Conservation (phyloP, 2,329 filamentous ascomycete genomes). For the Phymatotrichopsis omnivora region DNA sequence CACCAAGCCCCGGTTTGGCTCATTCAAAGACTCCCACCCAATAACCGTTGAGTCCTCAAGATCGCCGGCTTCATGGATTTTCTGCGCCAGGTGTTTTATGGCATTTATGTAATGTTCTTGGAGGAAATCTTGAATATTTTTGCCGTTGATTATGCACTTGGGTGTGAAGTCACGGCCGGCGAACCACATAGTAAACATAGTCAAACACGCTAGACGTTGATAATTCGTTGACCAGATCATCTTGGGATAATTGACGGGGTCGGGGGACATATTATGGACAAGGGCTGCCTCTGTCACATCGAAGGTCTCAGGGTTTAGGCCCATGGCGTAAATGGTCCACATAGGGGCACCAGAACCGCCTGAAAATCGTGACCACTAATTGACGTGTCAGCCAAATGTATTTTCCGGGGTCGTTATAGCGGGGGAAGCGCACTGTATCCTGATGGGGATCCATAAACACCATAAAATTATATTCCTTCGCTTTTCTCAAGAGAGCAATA, state of each 20-base stretch:
- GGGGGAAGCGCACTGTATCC: constrained; percentile 62
- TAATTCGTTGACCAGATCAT: constrained; percentile 99
- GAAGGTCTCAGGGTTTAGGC: constrained; percentile 78
- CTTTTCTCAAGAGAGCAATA: constrained; percentile 69
- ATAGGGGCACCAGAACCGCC: constrained; percentile 92
- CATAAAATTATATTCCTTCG: constrained; percentile 86
- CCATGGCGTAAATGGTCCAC: constrained; percentile 95
- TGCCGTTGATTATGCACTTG: constrained; percentile 85
- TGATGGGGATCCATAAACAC: constrained; percentile 99
- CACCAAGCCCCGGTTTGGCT: constrained; percentile 81
- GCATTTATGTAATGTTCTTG: constrained; percentile 77
- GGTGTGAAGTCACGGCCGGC: constrained; percentile 84
- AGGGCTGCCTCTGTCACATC: constrained; percentile 79
- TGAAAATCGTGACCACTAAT: constrained; percentile 84
- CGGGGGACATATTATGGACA: constrained; percentile 85
- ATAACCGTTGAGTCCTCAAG: constrained; percentile 78
- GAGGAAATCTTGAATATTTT: constrained; percentile 94
- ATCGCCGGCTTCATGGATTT: constrained; percentile 82
- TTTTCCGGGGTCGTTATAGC: background rate
- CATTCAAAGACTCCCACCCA: constrained; percentile 94
- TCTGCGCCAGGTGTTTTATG: constrained; percentile 66
- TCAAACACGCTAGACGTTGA: constrained; percentile 71
- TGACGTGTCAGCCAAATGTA: constrained; percentile 32
- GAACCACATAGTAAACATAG: constrained; percentile 92
- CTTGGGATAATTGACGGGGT: constrained; percentile 80